Conservation (phyloP, 2,329 filamentous ascomycete species). For the Sphaerulina vaccinii region DNA sequence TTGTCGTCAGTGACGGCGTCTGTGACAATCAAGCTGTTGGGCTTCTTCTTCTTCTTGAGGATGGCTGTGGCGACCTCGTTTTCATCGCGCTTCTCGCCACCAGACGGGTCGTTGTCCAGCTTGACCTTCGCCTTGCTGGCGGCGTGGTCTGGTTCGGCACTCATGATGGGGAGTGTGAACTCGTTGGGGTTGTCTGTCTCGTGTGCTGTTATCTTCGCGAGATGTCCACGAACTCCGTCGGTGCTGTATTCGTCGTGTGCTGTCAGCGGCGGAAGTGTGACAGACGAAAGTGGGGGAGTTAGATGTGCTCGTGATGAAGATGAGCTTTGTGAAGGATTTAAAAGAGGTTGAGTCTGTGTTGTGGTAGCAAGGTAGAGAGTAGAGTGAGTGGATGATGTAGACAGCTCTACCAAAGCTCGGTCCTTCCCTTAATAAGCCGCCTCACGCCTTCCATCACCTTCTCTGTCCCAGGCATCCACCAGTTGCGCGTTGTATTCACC, state of each 20-base stretch:
- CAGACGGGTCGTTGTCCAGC: constrained; percentile 37
- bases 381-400: not conserved
- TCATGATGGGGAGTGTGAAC: constrained; percentile 40
- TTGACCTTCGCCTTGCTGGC: constrained; percentile 49
- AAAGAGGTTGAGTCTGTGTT: constrained; percentile 3
- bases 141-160: constrained; percentile 50
- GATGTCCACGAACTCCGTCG: constrained; percentile 11
- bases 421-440: not conserved
- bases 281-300: not conserved
- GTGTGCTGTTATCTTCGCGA: constrained; percentile 19
- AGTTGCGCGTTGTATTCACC: too few relatives aligned
- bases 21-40: constrained; percentile 97
- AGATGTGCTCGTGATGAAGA: constrained; percentile 3
- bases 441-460: not conserved
- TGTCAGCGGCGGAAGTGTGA: constrained; percentile 2
- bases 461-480: too few relatives aligned
- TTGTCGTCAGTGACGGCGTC: constrained; percentile 99
- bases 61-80: constrained; percentile 95
- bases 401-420: not conserved
- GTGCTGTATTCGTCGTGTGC: constrained; percentile 1
- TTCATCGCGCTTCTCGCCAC: constrained; percentile 56
- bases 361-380: constrained; percentile 6
- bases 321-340: not conserved
- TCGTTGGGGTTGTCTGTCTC: constrained; percentile 2
- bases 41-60: constrained; percentile 99